Evolutionary conservation across 768 basidiomycete genomes (phyloP).

Genomic region (Cyclocybe cylindracea): DNA sequence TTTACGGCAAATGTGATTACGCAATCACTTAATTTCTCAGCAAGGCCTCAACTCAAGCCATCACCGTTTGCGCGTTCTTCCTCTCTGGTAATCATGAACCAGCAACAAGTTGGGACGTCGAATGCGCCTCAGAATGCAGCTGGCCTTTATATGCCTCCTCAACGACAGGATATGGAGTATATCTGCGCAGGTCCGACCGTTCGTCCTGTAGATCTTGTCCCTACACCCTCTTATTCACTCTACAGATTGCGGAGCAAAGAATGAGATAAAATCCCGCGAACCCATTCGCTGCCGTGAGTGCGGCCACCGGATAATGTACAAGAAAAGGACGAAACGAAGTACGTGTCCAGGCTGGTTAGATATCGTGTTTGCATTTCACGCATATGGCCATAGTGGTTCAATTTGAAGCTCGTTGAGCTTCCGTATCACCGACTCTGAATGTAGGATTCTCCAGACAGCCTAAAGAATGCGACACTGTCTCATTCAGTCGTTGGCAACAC

Average conservation of each 20-base stretch:
- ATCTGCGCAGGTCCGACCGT: slow-evolving; percentile 72
- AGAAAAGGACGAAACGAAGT: slow-evolving; percentile 95
- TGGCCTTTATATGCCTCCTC: slow-evolving; percentile 35
- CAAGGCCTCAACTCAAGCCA: no score
- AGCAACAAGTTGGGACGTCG: slow-evolving; percentile 10
- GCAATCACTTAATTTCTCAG: no score
- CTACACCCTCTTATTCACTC: neutral
- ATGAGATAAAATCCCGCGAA: slow-evolving; percentile 88
- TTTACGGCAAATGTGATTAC: no score
- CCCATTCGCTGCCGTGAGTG: slow-evolving; percentile 96
- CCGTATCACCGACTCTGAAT: neutral
- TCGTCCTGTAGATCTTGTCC: neutral
- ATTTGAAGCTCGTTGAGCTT: slow-evolving; percentile 74
- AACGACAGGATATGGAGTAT: slow-evolving; percentile 76
- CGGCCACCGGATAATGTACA: slow-evolving; percentile 98
- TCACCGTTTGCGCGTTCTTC: no score
- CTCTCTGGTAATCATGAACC: slow-evolving; percentile 12
- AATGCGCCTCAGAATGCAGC: slow-evolving; percentile 17
- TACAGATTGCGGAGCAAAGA: slow-evolving; percentile 89
- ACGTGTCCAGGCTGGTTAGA: slow-evolving; percentile 31
- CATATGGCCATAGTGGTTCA: slow-evolving; percentile 61
- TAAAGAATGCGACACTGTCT: no score
- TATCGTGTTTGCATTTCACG: slow-evolving; percentile 7
- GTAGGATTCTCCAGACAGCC: no score
- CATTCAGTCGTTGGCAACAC: no score